A percentile compares a stretch with the other conserved stretches of the same genome.
Evolutionary conservation across 1,284 basidiomycete species (phyloP).

Genomic region (Apiotrichum montevideense): DNA sequence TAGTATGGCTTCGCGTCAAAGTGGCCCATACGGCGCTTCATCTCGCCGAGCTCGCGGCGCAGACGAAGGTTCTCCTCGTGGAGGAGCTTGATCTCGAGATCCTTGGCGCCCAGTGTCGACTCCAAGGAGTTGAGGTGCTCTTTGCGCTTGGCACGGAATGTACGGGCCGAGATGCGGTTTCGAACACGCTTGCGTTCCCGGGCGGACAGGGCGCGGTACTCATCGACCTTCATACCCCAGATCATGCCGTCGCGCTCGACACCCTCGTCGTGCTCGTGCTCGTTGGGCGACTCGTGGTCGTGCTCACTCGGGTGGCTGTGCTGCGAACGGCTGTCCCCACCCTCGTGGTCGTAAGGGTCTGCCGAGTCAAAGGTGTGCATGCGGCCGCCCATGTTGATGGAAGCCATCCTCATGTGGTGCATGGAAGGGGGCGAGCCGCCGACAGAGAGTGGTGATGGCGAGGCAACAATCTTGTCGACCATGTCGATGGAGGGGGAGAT

Average conservation of each 20-base stretch:
- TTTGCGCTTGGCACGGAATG: conserved; percentile 46
- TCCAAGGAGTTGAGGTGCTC: conserved; percentile 43
- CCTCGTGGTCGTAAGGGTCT: conserved; percentile 25
- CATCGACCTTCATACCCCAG: conserved; percentile 47
- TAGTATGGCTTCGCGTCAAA: conserved; percentile 24
- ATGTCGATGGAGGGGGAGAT: conserved; percentile 27
- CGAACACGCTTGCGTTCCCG: conserved; percentile 45
- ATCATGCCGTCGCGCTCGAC: conserved; percentile 48
- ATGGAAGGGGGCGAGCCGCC: conserved; percentile 5
- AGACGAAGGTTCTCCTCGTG: conserved; percentile 39
- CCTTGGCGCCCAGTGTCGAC: conserved; percentile 34
- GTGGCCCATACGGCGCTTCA: conserved; percentile 30
- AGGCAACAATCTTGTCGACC: conserved; percentile 27
- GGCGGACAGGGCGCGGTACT: conserved; percentile 41
- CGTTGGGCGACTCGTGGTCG: conserved; percentile 9
- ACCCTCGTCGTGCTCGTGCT: conserved; percentile 42
- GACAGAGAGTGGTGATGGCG: conserved; percentile 14
- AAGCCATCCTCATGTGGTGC: neutral
- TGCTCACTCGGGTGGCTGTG: conserved; percentile 9
- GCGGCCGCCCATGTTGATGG: neutral
- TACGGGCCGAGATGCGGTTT: conserved; percentile 46
- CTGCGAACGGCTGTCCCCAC: conserved; percentile 5
- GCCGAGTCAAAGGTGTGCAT: conserved; percentile 25
- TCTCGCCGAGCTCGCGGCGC: conserved; percentile 33
- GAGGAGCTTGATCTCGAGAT: conserved; percentile 38